These are phyloP conservation scores for Scheffersomyces segobiensis DNA, from an alignment of 1,139 yeast species.

Conservation along the genomic window DNA sequence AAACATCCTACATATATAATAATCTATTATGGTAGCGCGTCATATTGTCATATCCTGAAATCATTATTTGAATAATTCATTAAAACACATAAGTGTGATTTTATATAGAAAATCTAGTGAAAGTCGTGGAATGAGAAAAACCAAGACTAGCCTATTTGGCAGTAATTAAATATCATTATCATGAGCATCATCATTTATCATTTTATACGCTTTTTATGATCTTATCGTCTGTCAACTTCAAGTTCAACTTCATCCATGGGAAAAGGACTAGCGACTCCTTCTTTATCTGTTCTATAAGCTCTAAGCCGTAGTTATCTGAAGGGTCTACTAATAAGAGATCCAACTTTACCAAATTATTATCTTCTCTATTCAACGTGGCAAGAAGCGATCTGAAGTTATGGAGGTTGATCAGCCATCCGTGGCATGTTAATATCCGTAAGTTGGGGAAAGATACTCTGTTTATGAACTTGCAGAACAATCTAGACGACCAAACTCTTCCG, in stretches of 20 bases:
- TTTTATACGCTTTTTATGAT: not conserved
- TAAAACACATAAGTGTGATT: not conserved
- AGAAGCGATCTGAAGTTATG: conserved; percentile 4
- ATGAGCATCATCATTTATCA: not conserved
- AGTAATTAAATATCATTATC: not conserved
- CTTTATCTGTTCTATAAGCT: conserved; percentile 1
- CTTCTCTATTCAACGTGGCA: not conserved
- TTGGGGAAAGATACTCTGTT: conserved; percentile 18
- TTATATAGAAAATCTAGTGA: not conserved
- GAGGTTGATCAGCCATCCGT: conserved; percentile 25
- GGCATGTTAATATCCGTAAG: conserved; percentile 18
- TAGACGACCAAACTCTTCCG: conserved; percentile 7
- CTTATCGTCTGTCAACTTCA: conserved; percentile 3
- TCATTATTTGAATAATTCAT: no score
- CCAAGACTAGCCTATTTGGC: not conserved
- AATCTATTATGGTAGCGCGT: no score
- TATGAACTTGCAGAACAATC: conserved; percentile 17
- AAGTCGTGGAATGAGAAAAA: no score
- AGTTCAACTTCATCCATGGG: conserved; percentile 9
- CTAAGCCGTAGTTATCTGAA: conserved; percentile 1
- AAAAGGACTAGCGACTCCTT: conserved; percentile 3
- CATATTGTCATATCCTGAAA: not conserved
- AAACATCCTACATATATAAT: no score
- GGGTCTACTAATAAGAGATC: conserved; percentile 9
- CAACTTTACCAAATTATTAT: conserved; percentile 8